Percentiles rank a stretch among this genome's conserved stretches.
These are phyloP conservation scores for Tulasnella sp. DNA, from an alignment of 768 basidiomycete genomes.

Conservation along the genomic window DNA sequence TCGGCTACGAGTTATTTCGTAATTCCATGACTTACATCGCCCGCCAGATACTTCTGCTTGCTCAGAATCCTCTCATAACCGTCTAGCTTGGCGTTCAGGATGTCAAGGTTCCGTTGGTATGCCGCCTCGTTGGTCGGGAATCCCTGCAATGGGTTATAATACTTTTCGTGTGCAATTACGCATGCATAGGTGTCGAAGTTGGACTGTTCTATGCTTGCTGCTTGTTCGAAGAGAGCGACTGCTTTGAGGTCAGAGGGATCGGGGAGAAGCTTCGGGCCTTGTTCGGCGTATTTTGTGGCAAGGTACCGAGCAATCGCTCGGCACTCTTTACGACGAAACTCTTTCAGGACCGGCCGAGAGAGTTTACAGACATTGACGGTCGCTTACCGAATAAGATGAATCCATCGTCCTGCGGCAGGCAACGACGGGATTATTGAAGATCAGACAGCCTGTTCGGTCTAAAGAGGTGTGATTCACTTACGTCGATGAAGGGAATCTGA, in stretches of 20 bases:
- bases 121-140: conserved; percentile 24
- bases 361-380: not conserved
- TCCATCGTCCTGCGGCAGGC: conserved; percentile 55
- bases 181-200: conserved; percentile 41
- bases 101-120: conserved; percentile 35
- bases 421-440: too few relatives aligned
- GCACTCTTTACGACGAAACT: conserved; percentile 46
- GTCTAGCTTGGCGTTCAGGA: conserved; percentile 50
- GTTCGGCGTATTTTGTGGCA: conserved; percentile 55
- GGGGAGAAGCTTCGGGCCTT: conserved; percentile 59
- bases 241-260: conserved; percentile 44
- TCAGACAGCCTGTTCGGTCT: too few relatives aligned
- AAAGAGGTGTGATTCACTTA: conserved; percentile 27
- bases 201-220: not conserved
- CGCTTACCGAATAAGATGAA: conserved; percentile 54
- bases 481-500: conserved; percentile 60
- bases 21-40: conserved; percentile 42
- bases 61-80: conserved; percentile 61
- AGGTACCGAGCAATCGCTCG: conserved; percentile 66
- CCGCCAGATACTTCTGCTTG: conserved; percentile 58
- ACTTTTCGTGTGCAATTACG: conserved; percentile 51
- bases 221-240: conserved; percentile 48
- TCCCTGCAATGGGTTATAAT: conserved; percentile 47
- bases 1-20: not conserved
- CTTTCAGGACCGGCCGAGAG: not conserved